Evolutionary conservation across 139 green algal species (phyloP), one percentile per base, ranked within the genome.

Genomic region (Nannochloris sp.): DNA sequence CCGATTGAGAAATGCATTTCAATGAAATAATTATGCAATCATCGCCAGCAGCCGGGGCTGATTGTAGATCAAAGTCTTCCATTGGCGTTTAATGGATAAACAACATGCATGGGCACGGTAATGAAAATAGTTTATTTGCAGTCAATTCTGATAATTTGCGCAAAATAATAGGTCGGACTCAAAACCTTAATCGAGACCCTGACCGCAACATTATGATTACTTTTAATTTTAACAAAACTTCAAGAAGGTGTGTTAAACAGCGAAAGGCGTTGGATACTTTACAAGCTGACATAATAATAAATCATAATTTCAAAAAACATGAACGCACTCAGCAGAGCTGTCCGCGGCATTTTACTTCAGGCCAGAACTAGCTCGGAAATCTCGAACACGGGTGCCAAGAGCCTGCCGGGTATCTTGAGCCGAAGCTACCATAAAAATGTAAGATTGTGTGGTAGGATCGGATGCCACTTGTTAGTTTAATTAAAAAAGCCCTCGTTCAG

Each of bases 361-460:
- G 10, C 51, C 9, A 35, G 13, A 27, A 35, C 51, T 13, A 13
- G 34, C 54, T 61, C 54, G 8, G 6, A 6, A 13, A 23, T 35
- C 38, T 42, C 10, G 32, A 10, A 6, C 27, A 23, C 10, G 37
- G 33, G 4, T n/a, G n/a, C n/a, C n/a, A n/a, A n/a, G n/a, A n/a
- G n/a, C n/a, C n/a, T n/a, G n/a, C n/a, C n/a, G n/a, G n/a, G n/a
- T 23, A 54, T 29, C 39, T 19, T 25, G 1, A 7, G 4, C 3
- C 69, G 79, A 3, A 8, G 34, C 7, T 95, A 92, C 37, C 87
- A 93, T 74, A 82, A 90, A 73, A 91, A 93, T 44, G 71, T 77
- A 60, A 68, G 69, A 67, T 6, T 42, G 38, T 7, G 58, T 51
- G 29, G 29, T 53, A 53, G 29, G 25, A 8, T 53, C 9, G 30